These are phyloP conservation scores for Beauveria australis DNA, from an alignment of 2,329 filamentous ascomycete genomes.

Conservation along the genomic window DNA sequence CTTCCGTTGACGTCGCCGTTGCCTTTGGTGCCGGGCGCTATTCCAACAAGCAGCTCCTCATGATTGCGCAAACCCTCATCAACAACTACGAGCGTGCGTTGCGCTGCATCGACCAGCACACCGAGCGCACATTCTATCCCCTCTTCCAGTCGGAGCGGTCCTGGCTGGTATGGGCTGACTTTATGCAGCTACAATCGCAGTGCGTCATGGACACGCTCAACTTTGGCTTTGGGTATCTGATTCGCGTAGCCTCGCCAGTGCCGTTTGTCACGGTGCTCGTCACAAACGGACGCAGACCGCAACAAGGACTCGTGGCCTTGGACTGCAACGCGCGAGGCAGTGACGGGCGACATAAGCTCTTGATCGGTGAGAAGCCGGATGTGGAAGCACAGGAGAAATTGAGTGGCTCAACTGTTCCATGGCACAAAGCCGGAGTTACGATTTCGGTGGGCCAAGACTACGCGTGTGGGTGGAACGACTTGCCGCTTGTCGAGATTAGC, in stretches of 20 bases:
- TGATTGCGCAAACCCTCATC: neutral
- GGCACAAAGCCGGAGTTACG: constrained; percentile 1
- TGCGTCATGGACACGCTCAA: constrained; percentile 4
- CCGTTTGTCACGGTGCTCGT: neutral
- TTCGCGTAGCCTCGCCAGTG: neutral
- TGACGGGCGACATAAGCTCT: neutral
- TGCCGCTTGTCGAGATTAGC: neutral
- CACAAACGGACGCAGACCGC: neutral
- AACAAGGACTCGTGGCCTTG: neutral
- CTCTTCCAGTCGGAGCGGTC: neutral
- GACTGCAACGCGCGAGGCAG: neutral
- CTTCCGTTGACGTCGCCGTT: neutral
- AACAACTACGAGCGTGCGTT: neutral
- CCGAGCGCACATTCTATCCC: neutral
- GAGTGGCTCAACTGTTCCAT: neutral
- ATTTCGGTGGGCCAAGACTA: neutral
- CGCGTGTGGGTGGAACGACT: neutral
- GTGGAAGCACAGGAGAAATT: neutral
- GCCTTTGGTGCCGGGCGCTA: constrained; percentile 1
- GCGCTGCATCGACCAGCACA: neutral
- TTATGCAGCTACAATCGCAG: neutral
- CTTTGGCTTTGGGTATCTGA: neutral
- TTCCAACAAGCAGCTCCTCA: neutral
- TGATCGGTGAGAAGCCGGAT: neutral
- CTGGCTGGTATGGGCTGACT: neutral